Evolutionary conservation across 176 grass and related monocot species (phyloP), one percentile per base, ranked within the genome.

Genomic region (Oryza longistaminata): DNA sequence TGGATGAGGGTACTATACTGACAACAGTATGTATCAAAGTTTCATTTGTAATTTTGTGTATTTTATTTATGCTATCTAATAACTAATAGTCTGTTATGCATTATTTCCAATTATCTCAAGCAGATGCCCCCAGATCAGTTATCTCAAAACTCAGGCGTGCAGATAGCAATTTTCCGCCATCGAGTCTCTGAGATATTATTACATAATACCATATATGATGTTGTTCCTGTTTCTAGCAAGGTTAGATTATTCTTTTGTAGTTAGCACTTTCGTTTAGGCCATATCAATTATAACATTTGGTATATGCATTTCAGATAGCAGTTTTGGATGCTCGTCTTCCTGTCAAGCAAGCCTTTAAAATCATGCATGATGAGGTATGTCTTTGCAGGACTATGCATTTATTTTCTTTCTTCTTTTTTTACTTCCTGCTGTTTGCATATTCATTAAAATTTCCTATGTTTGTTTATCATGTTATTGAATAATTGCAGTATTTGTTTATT

Each of bases 361-460:
- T 93, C 64, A 93, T 93, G 92, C 80, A 88, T 86, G 86, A 88
- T 6, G 88, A 90, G 89, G 88, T 93, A 93, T 64, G 79, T 76
- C 11, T 75, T 75, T 76, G 13, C 29, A 76, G 37, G 68, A 75
- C 21, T 14, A 19, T 44, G 5, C 24, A 29, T 80, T 64, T 60
- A 25, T 46, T 82, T 14, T 75, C 37, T 10, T 22, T 68, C 17
- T 29, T 43, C 35, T 10, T 22, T 67, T 61, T 34, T 64, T 33
- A 12, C n/a, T 73, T 11, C 71, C 34, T 82, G 52, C 9, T 92
- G 76, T 29, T 80, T 42, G 12, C 65, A 80, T 76, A 15, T 10
- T 74, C 13, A 48, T 46, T 55, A 62, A 89, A 70, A 29, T 72
- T 46, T 22, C 26, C 8, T 67, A 16, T 77, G 14, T 77, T 77